These are phyloP conservation scores for Paspalum notatum DNA, from an alignment of 176 grass and related monocot genomes.

Conservation along the genomic window DNA sequence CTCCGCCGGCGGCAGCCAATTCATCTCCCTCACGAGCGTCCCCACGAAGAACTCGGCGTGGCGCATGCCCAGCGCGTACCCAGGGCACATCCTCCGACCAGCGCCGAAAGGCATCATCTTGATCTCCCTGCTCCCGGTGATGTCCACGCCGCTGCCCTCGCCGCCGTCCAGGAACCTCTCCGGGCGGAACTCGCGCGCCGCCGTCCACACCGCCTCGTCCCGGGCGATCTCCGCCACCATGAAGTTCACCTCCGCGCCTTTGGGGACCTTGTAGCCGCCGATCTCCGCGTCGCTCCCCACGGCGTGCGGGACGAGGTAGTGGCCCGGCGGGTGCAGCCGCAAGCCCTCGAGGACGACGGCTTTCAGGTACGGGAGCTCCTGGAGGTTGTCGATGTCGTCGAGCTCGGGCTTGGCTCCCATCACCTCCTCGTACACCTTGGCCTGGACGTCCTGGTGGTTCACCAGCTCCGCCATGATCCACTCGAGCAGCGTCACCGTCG, in stretches of 20 bases:
- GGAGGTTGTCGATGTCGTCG: constrained; percentile 25
- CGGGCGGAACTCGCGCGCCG: constrained; percentile 47
- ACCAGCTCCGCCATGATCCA: constrained; percentile 78
- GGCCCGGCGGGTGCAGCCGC: constrained; percentile 50
- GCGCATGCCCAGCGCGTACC: constrained; percentile 36
- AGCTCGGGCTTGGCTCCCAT: not conserved
- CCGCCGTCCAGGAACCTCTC: constrained; percentile 50
- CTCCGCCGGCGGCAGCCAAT: constrained; percentile 47
- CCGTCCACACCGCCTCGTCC: constrained; percentile 55
- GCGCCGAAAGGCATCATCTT: constrained; percentile 51
- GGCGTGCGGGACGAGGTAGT: constrained; percentile 54
- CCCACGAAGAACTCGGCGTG: constrained; percentile 57
- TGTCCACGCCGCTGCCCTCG: constrained; percentile 42
- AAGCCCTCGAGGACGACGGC: constrained; percentile 62
- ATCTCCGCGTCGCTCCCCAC: constrained; percentile 24
- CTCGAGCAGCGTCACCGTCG: constrained; percentile 52
- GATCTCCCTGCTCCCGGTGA: constrained; percentile 47
- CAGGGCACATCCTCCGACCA: not conserved
- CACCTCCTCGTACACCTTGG: constrained; percentile 50
- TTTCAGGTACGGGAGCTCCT: constrained; percentile 53
- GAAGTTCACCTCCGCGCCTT: constrained; percentile 49
- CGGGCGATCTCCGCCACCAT: constrained; percentile 39
- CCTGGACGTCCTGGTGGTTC: constrained; percentile 37
- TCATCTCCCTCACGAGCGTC: constrained; percentile 43
- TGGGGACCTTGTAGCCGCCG: constrained; percentile 50